phyloP scores from a whole-genome alignment of 176 grass and related monocot species.

The Triticum dicoccoides region DNA sequence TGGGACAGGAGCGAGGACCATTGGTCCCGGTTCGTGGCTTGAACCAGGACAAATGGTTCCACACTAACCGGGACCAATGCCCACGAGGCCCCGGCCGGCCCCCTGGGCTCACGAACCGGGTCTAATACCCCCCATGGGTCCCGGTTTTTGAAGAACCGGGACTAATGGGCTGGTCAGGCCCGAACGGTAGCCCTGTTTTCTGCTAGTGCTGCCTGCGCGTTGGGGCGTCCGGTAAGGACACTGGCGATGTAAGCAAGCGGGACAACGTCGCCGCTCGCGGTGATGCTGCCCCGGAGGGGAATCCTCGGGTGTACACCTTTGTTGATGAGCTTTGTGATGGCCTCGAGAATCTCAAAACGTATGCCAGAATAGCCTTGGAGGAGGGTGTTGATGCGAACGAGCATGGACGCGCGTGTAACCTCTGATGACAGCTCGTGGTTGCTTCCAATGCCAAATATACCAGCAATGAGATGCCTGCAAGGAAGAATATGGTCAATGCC shows the following conservation, averaged over 20 bases:
- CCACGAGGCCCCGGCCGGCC: no score
- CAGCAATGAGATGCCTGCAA: neutral
- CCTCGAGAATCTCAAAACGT: neutral
- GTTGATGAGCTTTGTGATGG: neutral
- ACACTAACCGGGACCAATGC: no score
- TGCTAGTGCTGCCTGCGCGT: neutral
- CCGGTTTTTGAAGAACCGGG: no score
- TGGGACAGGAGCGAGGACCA: no score
- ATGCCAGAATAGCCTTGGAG: neutral
- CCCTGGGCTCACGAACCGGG: no score
- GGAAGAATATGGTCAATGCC: neutral
- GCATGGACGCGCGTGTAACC: conserved; percentile 1
- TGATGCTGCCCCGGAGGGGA: neutral
- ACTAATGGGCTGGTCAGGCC: no score
- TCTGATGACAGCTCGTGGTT: neutral
- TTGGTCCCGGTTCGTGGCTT: no score
- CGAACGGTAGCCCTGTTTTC: no score
- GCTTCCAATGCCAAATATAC: neutral
- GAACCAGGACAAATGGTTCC: no score
- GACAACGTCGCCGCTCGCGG: neutral
- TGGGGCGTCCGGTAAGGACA: neutral
- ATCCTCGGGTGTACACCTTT: neutral
- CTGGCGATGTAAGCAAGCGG: neutral
- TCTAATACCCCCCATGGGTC: no score
- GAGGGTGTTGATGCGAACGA: neutral